These are phyloP conservation scores for Madurella fahalii DNA, from an alignment of 2,329 filamentous ascomycete species.

Conservation along the genomic window DNA sequence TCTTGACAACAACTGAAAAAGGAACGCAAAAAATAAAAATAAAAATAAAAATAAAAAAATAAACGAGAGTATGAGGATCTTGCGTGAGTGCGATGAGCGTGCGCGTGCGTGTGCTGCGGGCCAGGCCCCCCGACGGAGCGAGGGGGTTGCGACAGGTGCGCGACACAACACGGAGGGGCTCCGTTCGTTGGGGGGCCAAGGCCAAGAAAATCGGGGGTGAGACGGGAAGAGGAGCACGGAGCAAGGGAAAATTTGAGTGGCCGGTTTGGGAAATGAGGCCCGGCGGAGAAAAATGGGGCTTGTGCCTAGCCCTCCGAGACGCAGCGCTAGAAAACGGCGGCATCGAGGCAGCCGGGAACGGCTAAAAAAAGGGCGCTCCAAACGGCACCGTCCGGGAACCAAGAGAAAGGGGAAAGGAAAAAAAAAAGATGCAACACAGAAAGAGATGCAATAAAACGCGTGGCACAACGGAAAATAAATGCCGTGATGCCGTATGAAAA, in stretches of 20 bases:
- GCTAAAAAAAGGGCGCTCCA: constrained; percentile 10
- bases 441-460: neutral
- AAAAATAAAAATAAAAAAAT: no score
- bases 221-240: constrained; percentile 24
- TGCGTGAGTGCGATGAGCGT: neutral
- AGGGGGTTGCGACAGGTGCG: constrained; percentile 1
- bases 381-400: constrained; percentile 16
- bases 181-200: constrained; percentile 17
- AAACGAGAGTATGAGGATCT: neutral
- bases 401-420: constrained; percentile 1
- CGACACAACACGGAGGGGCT: constrained; percentile 9
- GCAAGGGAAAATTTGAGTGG: constrained; percentile 21
- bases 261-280: constrained; percentile 27
- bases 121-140: neutral
- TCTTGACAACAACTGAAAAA: no score
- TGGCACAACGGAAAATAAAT: neutral
- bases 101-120: neutral
- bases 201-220: constrained; percentile 21
- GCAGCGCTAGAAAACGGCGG: constrained; percentile 22
- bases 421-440: neutral
- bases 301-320: constrained; percentile 18
- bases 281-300: constrained; percentile 28
- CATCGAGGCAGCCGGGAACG: constrained; percentile 18
- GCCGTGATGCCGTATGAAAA: neutral
- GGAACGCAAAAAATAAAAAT: no score